These are phyloP conservation scores for Globisporangium emineosum DNA, from an alignment of 352 stramenopile species.

Conservation along the genomic window DNA sequence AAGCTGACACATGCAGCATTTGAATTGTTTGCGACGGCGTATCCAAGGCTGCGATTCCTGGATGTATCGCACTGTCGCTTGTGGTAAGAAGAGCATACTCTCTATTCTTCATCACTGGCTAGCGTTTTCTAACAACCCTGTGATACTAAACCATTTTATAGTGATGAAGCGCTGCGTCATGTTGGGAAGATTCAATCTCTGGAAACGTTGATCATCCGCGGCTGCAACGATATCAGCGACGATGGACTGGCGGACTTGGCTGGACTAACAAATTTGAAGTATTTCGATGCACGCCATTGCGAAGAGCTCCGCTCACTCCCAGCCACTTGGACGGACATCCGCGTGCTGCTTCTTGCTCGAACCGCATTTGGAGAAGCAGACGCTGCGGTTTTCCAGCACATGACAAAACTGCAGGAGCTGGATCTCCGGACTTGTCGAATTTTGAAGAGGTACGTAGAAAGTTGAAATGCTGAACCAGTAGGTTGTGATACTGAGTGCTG, in stretches of 20 bases:
- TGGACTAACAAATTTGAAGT: conserved; percentile 33
- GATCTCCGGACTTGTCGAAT: conserved; percentile 66
- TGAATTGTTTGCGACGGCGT: conserved; percentile 32
- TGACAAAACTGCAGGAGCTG: conserved; percentile 54
- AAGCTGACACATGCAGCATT: conserved; percentile 55
- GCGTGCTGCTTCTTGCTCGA: conserved; percentile 53
- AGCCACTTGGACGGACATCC: conserved; percentile 48
- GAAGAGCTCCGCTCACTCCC: conserved; percentile 47
- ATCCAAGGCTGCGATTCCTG: conserved; percentile 38
- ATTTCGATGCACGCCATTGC: conserved; percentile 75
- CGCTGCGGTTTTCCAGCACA: conserved; percentile 44
- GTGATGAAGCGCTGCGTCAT: conserved; percentile 27
- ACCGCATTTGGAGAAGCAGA: conserved; percentile 67
- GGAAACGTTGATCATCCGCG: conserved; percentile 43
- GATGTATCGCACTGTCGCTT: conserved; percentile 57
- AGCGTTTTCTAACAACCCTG: neutral
- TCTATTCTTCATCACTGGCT: neutral
- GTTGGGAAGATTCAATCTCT: conserved; percentile 36
- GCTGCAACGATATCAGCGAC: conserved; percentile 35
- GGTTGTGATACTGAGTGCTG: neutral
- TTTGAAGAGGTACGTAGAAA: conserved; percentile 51
- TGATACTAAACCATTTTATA: conserved; percentile 12
- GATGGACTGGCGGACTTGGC: conserved; percentile 30
- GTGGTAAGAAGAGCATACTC: conserved; percentile 23
- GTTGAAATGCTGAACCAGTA: neutral